A percentile compares a stretch with the other conserved stretches of the same genome.
Evolutionary conservation across 2,329 filamentous ascomycete species (phyloP).

Genomic region (Botrytis pseudocinerea): DNA sequence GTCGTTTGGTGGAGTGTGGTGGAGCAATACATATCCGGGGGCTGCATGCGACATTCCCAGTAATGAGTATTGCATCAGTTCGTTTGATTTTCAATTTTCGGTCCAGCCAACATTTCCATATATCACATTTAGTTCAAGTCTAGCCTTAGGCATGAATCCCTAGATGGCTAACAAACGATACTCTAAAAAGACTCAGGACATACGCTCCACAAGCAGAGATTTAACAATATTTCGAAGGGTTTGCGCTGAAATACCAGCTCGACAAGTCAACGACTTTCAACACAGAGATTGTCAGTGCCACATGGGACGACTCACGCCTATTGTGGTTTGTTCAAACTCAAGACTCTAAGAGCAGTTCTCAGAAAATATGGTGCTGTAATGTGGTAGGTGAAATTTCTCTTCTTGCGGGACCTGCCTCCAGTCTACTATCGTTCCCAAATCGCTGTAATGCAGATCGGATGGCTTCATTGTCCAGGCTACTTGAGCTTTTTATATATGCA

Average conservation of each 20-base stretch:
- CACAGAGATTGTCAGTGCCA: not conserved
- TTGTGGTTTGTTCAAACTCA: constrained; percentile 13
- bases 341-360: not conserved
- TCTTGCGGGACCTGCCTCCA: not conserved
- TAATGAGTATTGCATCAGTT: constrained; percentile 4
- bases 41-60: constrained; percentile 17
- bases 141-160: not conserved
- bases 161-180: not conserved
- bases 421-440: not conserved
- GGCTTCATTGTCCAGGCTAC: not conserved
- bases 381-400: not conserved
- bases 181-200: constrained; percentile 1
- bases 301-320: not conserved
- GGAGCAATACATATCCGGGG: constrained; percentile 15
- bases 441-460: not conserved
- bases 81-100: constrained; percentile 4
- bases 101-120: constrained; percentile 4
- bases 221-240: constrained; percentile 11
- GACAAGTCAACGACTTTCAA: constrained; percentile 15
- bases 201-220: constrained; percentile 3
- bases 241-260: constrained; percentile 8
- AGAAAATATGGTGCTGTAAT: constrained; percentile 13
- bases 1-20: constrained; percentile 13
- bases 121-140: not conserved
- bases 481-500: constrained; percentile 5